A percentile compares a stretch with the other conserved stretches of the same genome.
These are phyloP conservation scores for Aegilops speltoides DNA, from an alignment of 176 grass and related monocot genomes.

Conservation along the genomic window DNA sequence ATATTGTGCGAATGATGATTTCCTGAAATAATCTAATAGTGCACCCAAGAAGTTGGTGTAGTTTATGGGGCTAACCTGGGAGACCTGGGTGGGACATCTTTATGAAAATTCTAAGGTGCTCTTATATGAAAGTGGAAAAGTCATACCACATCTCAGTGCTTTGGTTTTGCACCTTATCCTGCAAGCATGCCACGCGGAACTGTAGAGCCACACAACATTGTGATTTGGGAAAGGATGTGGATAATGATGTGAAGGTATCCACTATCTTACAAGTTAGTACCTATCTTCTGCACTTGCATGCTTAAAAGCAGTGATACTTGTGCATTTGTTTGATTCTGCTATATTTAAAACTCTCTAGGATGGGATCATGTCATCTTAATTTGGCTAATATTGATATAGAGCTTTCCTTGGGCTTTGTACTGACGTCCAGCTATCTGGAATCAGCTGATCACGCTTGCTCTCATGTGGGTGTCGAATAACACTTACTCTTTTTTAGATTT, in stretches of 20 bases:
- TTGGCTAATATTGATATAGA: neutral
- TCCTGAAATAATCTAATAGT: constrained; percentile 17
- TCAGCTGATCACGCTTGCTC: neutral
- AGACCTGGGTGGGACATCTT: constrained; percentile 50
- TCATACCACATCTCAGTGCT: constrained; percentile 66
- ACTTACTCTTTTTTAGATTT: constrained; percentile 9
- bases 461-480: neutral
- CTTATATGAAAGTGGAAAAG: constrained; percentile 74
- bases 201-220: constrained; percentile 61
- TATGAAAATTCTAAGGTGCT: constrained; percentile 58
- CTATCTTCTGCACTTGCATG: constrained; percentile 29
- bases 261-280: constrained; percentile 18
- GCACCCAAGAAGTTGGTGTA: constrained; percentile 45
- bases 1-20: constrained; percentile 28
- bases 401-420: neutral
- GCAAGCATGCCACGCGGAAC: constrained; percentile 43
- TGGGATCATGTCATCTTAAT: neutral
- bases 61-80: constrained; percentile 43
- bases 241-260: constrained; percentile 56
- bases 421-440: constrained; percentile 9
- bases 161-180: constrained; percentile 66
- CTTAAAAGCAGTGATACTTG: constrained; percentile 22
- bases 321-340: constrained; percentile 11
- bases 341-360: constrained; percentile 5
- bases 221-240: constrained; percentile 49